Evolutionary conservation across 345 rosid species (phyloP), one percentile per base, ranked within the genome.

Genomic region (Gossypium stocksii): DNA sequence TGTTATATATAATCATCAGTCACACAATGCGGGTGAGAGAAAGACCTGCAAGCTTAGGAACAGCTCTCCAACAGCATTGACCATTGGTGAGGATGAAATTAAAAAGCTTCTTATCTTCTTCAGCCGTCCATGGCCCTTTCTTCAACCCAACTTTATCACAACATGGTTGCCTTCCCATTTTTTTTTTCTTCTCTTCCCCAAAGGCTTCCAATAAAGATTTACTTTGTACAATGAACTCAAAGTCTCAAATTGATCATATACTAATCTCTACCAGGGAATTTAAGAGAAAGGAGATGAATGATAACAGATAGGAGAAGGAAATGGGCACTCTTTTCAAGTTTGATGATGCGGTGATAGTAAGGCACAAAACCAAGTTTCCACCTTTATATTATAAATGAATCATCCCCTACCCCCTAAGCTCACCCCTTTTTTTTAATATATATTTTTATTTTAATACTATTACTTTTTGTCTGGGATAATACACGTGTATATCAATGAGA

Each of bases 1-100:
- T 29, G 38, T 29, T 29, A 29, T 29, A 29, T 29, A 29, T 29
- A 29, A 29, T 29, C 38, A 29, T 29, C 38, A 29, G 38, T 29
- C 5, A 29, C 38, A 45, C 10, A 46, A 66, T 67, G 14, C 41
- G 17, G 45, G 46, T 14, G 22, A 20, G 49, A 19, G 15, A 23
- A 16, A 61, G 60, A 86, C 94, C 94, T 82, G 95, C 90, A 79
- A 92, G 98, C 83, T 92, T 92, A 27, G 98, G 98, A 74, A 94
- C 88, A 72, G 97, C 90, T 81, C 98, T 86, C 98, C 98, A 94
- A 78, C 98, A 94, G 77, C 98, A 92, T 84, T 92, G 98, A 80
- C 98, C 98, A 81, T 94, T 87, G 57, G 87, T 86, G 74, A 92
- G 90, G 82, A 94, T 89, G 83, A 91, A 94, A 82, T 83, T 83